Evolutionary conservation across 2,329 filamentous ascomycete species (phyloP), one percentile per base, ranked within the genome.

Genomic region (Aspergillus clavatus): DNA sequence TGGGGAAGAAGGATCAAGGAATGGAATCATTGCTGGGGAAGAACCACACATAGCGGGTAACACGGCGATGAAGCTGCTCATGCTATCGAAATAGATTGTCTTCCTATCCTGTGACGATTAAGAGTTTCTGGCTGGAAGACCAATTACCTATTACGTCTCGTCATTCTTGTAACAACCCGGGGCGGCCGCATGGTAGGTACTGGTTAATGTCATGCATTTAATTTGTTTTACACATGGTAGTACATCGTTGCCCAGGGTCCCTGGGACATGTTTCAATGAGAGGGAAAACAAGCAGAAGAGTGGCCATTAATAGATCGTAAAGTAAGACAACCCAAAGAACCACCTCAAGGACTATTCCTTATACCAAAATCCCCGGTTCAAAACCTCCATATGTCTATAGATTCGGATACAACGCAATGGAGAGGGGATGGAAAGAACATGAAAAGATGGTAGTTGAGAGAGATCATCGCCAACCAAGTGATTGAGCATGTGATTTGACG

Each of bases 331-430:
- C 16, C 4, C 4, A 18, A 18, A 18, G 7, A 18, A 5, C 16
- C 28, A 10, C 14, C 11, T 14, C 3, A 8, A 33, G 16, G 7
- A 16, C 31, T 35, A 10, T 33, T 18, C 31, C 28, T 8, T 10
- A 3, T 35, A 18, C 16, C 31, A 35, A 35, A 16, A n/a, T n/a
- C 12, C 42, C 22, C 28, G 27, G 26, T 5, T 24, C 8, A 19
- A n/a, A 33, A 35, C 10, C 40, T 35, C 42, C 36, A 31, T 23
- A 28, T 27, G 31, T 44, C 36, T 39, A 39, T 38, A n/a, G 21
- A 27, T 31, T 22, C 35, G n/a, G 31, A 21, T 39, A 31, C 26
- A 39, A 31, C 36, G 27, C 28, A 28, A 40, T 27, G 5, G 6
- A 37, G 18, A 27, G 37, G 23, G 5, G 10, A 43, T 23, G 37